Percentiles rank a stretch among this genome's conserved stretches.
These are phyloP conservation scores for Poa annua DNA, from an alignment of 176 grass and related monocot genomes.

Conservation along the genomic window DNA sequence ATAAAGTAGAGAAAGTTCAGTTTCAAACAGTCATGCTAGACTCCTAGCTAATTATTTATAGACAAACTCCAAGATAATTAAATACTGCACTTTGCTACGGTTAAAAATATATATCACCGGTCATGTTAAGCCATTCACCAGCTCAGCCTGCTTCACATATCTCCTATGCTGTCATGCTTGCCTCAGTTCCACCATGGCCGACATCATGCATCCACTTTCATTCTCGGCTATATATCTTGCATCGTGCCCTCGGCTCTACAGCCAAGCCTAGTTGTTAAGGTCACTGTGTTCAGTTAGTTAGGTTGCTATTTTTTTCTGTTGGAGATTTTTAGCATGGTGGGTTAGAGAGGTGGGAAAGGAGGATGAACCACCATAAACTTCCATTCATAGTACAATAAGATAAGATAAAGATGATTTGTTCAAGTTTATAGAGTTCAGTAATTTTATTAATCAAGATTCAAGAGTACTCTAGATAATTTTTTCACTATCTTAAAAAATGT, in stretches of 20 bases:
- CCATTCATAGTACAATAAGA: neutral
- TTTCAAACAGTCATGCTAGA: neutral
- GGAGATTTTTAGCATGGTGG: neutral
- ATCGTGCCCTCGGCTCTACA: neutral
- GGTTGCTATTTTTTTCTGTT: neutral
- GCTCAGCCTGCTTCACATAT: neutral
- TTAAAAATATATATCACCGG: neutral
- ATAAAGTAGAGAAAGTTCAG: neutral
- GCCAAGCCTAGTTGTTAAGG: neutral
- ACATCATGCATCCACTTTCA: neutral
- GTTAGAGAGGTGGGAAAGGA: neutral
- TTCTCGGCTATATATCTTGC: neutral
- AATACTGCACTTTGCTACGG: neutral
- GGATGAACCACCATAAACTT: neutral
- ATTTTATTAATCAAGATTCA: neutral
- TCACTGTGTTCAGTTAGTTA: neutral
- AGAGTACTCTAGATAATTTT: slow-evolving; percentile 19
- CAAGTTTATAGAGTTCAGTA: neutral
- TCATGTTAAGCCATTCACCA: neutral
- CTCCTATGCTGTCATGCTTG: neutral
- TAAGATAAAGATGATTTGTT: neutral
- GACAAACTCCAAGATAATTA: neutral
- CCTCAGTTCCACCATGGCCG: neutral
- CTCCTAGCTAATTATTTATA: neutral
- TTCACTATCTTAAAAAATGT: neutral